Base-by-base conservation (phyloP, 768 basidiomycete genomes). In the Lactifluus hygrophoroides region DNA sequence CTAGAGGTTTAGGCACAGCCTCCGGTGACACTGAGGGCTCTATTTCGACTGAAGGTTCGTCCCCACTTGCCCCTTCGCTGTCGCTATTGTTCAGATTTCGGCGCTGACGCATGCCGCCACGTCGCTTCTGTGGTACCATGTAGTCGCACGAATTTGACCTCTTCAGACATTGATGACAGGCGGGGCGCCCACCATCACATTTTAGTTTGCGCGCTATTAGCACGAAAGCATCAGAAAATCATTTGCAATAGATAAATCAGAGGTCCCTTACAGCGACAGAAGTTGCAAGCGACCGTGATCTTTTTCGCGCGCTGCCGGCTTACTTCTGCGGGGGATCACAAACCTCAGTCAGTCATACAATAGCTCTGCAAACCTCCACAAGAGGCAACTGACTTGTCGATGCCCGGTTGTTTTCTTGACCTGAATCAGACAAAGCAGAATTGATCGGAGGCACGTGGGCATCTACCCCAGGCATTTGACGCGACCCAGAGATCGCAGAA, bases 231-330 rank as follows among this genome's bases (percentile, higher is more conserved):
- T 54, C 38, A 66, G 66, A 53, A 66, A 64, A 65, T 52, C 50
- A 55, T 7, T 35, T 35, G 53, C 48, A 40, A 53, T 46, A 55
- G 25, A 57, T 60, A 52, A 27, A 42, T 38, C 21, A 66, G 54
- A 57, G 53, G 55, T 42, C 45, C 79, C 88, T 73, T 70, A 90
- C 90, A 90, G 61, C 90, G 85, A 74, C 90, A 92, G 70, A 92
- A 92, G 71, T 92, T 90, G 75, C 90, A 92, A 38, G 90, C 90
- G 45, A 91, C 88, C 21, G 86, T 89, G 54, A 91, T 91, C 72
- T 92, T 90, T 76, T 90, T 90, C 54, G 84, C 81, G 57, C 87
- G 79, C 64, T 81, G 81, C 64, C 85, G 85, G 61, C 77, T 76
- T 34, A 82, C 80, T 69, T 77, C 83, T 83, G 64, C 54, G 58